Conservation (phyloP, 306 rosid species). For the Acacia melanoxylon region DNA sequence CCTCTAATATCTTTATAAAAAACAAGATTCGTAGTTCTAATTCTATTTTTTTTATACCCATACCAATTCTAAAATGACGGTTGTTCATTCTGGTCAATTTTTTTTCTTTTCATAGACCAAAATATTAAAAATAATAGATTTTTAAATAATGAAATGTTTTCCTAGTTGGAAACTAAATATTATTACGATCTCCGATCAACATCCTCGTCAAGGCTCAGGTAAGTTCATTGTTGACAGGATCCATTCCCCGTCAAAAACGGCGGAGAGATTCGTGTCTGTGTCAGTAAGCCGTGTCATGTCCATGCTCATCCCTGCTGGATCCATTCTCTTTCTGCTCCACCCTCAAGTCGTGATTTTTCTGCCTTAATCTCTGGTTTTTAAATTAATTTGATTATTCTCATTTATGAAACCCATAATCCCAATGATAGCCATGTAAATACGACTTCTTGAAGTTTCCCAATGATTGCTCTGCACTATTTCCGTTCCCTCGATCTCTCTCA, state of each 20-base stretch:
- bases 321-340: neutral
- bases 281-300: neutral
- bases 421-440: neutral
- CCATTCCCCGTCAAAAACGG: neutral
- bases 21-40: neutral
- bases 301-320: neutral
- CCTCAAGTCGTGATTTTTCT: neutral
- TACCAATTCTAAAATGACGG: neutral
- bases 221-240: neutral
- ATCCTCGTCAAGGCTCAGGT: neutral
- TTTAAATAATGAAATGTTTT: too few species aligned
- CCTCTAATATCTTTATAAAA: too few species aligned
- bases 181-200: neutral
- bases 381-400: neutral
- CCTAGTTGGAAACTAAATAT: neutral
- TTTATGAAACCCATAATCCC: neutral
- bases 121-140: too few species aligned
- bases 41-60: neutral
- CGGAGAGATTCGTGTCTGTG: neutral
- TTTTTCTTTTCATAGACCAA: neutral
- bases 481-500: constrained; percentile 54
- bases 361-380: neutral
- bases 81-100: neutral
- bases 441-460: neutral
- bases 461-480: constrained; percentile 21